Conservation (phyloP, 2,329 filamentous ascomycete species). For the Colletotrichum eremochloae region DNA sequence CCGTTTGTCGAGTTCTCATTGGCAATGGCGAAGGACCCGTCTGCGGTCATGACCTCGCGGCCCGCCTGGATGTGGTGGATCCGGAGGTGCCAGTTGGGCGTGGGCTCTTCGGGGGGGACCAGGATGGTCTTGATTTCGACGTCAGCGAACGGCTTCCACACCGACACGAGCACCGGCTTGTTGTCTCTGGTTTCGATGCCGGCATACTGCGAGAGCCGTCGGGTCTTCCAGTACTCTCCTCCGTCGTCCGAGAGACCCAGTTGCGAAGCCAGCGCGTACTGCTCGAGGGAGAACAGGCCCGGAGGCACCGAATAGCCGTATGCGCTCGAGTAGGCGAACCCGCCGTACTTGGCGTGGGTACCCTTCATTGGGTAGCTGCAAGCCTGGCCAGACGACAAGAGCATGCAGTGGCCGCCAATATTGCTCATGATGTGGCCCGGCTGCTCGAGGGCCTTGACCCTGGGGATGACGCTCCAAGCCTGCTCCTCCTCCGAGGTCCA, state of each 20-base stretch:
- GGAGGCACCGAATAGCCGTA: conserved; percentile 85
- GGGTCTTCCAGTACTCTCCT: conserved; percentile 83
- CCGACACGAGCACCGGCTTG: conserved; percentile 73
- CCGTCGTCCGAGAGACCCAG: conserved; percentile 82
- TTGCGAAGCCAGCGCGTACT: conserved; percentile 81
- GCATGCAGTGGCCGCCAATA: conserved; percentile 80
- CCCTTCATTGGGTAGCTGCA: conserved; percentile 87
- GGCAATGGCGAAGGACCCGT: conserved; percentile 80
- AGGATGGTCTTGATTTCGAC: conserved; percentile 76
- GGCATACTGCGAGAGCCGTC: conserved; percentile 75
- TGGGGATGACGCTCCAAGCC: conserved; percentile 67
- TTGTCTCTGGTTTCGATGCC: conserved; percentile 69
- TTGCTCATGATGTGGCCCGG: conserved; percentile 81
- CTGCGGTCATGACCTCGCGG: conserved; percentile 76
- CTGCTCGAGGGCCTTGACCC: conserved; percentile 72
- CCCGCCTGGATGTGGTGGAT: conserved; percentile 72
- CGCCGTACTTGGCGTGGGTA: conserved; percentile 85
- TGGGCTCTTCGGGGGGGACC: conserved; percentile 68
- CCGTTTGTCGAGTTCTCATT: conserved; percentile 64
- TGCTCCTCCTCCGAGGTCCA: conserved; percentile 78
- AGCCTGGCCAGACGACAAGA: conserved; percentile 82
- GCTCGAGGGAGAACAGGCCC: conserved; percentile 80
- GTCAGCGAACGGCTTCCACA: conserved; percentile 79
- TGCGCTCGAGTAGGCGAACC: conserved; percentile 81
- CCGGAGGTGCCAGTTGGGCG: conserved; percentile 79